Percentiles rank a stretch among this genome's conserved stretches.
Conservation (phyloP, 1,139 yeast species). For the Saccharomyces uvarum region DNA sequence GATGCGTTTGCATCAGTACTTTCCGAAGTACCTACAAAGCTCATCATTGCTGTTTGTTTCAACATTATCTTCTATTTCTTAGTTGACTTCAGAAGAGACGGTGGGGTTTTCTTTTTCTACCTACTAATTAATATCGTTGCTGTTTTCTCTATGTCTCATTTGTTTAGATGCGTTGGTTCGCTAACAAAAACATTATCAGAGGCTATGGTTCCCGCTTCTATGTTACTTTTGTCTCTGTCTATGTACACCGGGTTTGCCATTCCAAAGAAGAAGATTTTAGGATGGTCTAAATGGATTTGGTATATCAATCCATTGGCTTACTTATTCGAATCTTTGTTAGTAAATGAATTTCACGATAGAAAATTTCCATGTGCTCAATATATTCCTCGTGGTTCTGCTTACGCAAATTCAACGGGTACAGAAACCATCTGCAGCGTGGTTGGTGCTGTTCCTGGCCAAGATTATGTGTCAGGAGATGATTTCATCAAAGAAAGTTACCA, state of each 20-base stretch:
- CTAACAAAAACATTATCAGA: constrained; percentile 44
- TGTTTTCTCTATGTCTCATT: constrained; percentile 51
- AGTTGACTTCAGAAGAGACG: constrained; percentile 47
- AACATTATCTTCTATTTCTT: constrained; percentile 52
- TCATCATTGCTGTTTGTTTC: constrained; percentile 43
- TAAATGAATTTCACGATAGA: constrained; percentile 48
- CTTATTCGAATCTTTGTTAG: constrained; percentile 52
- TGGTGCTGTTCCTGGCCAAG: constrained; percentile 35
- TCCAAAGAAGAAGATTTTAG: constrained; percentile 51
- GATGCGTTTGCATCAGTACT: constrained; percentile 56
- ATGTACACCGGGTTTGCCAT: constrained; percentile 62
- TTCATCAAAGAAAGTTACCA: constrained; percentile 33
- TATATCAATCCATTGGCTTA: constrained; percentile 57
- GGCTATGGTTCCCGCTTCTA: constrained; percentile 57
- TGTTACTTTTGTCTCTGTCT: constrained; percentile 45
- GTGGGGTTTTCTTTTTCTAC: constrained; percentile 56
- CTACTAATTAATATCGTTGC: constrained; percentile 41
- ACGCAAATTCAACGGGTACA: constrained; percentile 32
- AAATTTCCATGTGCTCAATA: constrained; percentile 36
- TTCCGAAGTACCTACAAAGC: constrained; percentile 52
- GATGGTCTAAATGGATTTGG: constrained; percentile 65
- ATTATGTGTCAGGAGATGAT: constrained; percentile 36
- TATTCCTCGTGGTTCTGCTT: constrained; percentile 33
- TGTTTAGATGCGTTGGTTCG: constrained; percentile 58
- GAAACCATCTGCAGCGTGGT: constrained; percentile 40